Conservation (phyloP, 768 basidiomycete genomes). For the Lyophyllum semitale region DNA sequence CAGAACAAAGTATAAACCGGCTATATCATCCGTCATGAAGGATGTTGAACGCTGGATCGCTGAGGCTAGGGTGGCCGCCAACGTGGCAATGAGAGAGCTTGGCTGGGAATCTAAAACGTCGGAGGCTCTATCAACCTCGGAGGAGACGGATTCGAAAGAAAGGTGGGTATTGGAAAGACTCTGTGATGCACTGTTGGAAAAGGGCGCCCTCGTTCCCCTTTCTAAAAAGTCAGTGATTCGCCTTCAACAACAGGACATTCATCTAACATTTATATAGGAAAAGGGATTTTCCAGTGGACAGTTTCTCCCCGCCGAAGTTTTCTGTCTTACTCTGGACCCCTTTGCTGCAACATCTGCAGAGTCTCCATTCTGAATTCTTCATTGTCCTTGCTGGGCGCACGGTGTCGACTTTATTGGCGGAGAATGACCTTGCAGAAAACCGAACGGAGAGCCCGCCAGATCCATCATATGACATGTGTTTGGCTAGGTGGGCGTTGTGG, state of each 20-base stretch:
- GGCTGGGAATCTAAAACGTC: conserved; percentile 43
- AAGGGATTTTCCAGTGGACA: conserved; percentile 40
- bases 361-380: conserved; percentile 58
- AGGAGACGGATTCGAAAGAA: conserved; percentile 56
- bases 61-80: conserved; percentile 68
- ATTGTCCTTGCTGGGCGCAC: conserved; percentile 49
- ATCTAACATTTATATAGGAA: conserved; percentile 52
- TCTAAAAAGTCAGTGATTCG: conserved; percentile 70
- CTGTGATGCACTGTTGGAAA: conserved; percentile 65
- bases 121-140: conserved; percentile 23
- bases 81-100: conserved; percentile 44
- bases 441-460: conserved; percentile 27
- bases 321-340: conserved; percentile 69
- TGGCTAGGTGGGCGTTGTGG: conserved; percentile 77
- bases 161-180: conserved; percentile 69
- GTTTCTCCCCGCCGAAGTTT: conserved; percentile 50
- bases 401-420: conserved; percentile 32
- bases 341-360: conserved; percentile 57
- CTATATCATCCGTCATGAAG: conserved; percentile 50
- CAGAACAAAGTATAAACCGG: conserved; percentile 46
- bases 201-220: conserved; percentile 77
- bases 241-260: conserved; percentile 37
- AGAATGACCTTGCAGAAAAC: conserved; percentile 8
- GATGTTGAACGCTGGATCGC: conserved; percentile 80
- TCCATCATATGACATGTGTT: conserved; percentile 53